These are phyloP conservation scores for Physcomitrium patens DNA, from an alignment of 225 moss, liverwort and hornwort species.

Conservation along the genomic window DNA sequence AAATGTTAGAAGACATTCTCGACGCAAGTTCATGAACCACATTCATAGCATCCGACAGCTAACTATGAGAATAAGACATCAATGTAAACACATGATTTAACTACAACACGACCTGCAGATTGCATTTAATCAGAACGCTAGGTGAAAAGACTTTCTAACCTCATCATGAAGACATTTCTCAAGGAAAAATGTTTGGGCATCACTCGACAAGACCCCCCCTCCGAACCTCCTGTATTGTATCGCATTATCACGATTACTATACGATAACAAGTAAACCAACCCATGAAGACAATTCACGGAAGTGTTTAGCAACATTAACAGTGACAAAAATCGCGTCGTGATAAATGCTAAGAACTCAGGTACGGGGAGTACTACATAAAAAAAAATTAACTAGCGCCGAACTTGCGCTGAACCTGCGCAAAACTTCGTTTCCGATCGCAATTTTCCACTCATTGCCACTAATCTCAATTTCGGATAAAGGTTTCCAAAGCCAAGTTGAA, in stretches of 20 bases:
- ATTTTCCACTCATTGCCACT: background rate
- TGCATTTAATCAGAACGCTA: constrained; percentile 5
- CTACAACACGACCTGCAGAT: background rate
- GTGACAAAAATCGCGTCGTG: background rate
- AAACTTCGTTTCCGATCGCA: too few relatives aligned
- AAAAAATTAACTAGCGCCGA: background rate
- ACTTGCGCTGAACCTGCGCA: background rate
- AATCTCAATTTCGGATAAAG: too few relatives aligned
- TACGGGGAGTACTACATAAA: background rate
- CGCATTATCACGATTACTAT: constrained; percentile 26
- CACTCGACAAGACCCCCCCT: constrained; percentile 62
- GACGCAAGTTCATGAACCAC: background rate
- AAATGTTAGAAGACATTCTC: constrained; percentile 29
- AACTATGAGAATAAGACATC: background rate
- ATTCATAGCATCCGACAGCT: constrained; percentile 17
- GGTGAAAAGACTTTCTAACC: constrained; percentile 58
- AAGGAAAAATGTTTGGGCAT: constrained; percentile 68
- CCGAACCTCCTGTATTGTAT: constrained; percentile 72
- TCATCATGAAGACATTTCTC: constrained; percentile 74
- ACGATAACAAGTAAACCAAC: background rate
- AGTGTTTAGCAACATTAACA: background rate
- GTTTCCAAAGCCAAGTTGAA: too few relatives aligned
- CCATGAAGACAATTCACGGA: background rate
- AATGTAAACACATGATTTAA: background rate
- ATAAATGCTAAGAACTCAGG: background rate